phyloP scores from a whole-genome alignment of 768 basidiomycete species.

The Lepiota venenata region DNA sequence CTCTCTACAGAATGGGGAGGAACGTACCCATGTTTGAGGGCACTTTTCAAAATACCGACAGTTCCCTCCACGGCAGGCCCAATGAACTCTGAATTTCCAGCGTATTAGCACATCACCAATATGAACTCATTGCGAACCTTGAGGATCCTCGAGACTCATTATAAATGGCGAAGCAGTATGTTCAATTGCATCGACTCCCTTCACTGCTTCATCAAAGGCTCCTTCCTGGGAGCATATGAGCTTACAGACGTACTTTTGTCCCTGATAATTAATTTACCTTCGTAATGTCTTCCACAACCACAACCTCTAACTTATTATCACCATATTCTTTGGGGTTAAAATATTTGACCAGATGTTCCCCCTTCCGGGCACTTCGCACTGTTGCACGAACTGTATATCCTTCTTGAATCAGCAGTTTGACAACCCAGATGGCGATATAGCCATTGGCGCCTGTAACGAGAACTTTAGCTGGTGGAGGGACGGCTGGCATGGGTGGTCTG shows the following conservation, averaged over 20 bases:
- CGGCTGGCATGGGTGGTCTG: constrained; percentile 24
- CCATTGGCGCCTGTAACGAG: constrained; percentile 61
- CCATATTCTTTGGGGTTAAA: constrained; percentile 54
- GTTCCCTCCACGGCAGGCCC: constrained; percentile 74
- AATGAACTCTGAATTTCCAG: constrained; percentile 49
- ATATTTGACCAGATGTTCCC: constrained; percentile 47
- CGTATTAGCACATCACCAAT: background rate
- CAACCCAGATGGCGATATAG: constrained; percentile 59
- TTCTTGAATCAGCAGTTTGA: constrained; percentile 48
- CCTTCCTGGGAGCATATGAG: constrained; percentile 39
- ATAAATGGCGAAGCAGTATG: constrained; percentile 69
- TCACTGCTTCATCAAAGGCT: constrained; percentile 78
- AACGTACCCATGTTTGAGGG: constrained; percentile 48
- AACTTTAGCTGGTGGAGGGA: constrained; percentile 28
- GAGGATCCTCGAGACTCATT: constrained; percentile 40
- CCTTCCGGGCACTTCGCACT: constrained; percentile 62
- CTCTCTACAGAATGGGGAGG: background rate
- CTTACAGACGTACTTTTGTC: background rate
- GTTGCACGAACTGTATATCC: constrained; percentile 67
- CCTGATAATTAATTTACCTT: constrained; percentile 19
- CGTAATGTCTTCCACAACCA: constrained; percentile 67
- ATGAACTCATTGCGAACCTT: constrained; percentile 18
- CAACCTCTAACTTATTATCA: constrained; percentile 54
- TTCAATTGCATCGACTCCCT: constrained; percentile 68
- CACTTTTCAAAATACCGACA: constrained; percentile 53